These are phyloP conservation scores for Calophaca sinica DNA, from an alignment of 306 rosid genomes.

Conservation along the genomic window DNA sequence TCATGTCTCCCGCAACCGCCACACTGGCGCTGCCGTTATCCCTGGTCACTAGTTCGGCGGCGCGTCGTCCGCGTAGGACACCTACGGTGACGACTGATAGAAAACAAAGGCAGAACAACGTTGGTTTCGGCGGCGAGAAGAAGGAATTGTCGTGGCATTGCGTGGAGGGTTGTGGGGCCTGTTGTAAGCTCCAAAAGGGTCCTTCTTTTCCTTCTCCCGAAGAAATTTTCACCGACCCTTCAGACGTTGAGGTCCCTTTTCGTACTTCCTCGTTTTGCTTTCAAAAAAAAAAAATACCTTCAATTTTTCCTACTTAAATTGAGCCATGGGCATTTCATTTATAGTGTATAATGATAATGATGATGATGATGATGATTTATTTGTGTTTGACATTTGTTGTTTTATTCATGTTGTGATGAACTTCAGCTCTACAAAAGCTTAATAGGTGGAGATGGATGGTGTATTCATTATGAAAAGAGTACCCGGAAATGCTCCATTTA, in stretches of 20 bases:
- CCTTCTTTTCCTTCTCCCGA: constrained; percentile 80
- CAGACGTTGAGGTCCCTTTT: constrained; percentile 61
- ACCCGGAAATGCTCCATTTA: constrained; percentile 85
- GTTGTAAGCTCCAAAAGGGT: constrained; percentile 84
- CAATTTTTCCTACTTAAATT: neutral
- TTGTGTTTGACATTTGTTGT: neutral
- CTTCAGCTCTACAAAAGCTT: constrained; percentile 87
- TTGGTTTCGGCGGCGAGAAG: constrained; percentile 49
- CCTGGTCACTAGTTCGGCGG: constrained; percentile 42
- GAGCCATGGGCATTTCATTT: neutral
- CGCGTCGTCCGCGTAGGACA: constrained; percentile 44
- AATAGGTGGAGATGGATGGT: constrained; percentile 91
- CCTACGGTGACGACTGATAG: constrained; percentile 33
- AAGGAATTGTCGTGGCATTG: constrained; percentile 73
- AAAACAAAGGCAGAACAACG: constrained; percentile 43
- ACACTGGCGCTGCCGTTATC: constrained; percentile 24
- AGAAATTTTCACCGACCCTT: constrained; percentile 72
- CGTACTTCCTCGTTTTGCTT: neutral
- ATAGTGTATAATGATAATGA: neutral
- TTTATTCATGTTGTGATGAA: neutral
- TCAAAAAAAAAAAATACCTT: no score
- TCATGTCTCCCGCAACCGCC: constrained; percentile 39
- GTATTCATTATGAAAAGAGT: constrained; percentile 76
- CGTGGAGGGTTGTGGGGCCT: constrained; percentile 90
- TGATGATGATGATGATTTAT: neutral